These are phyloP conservation scores for Trypanosoma mega DNA, from an alignment of 208 protist genomes.

Conservation along the genomic window DNA sequence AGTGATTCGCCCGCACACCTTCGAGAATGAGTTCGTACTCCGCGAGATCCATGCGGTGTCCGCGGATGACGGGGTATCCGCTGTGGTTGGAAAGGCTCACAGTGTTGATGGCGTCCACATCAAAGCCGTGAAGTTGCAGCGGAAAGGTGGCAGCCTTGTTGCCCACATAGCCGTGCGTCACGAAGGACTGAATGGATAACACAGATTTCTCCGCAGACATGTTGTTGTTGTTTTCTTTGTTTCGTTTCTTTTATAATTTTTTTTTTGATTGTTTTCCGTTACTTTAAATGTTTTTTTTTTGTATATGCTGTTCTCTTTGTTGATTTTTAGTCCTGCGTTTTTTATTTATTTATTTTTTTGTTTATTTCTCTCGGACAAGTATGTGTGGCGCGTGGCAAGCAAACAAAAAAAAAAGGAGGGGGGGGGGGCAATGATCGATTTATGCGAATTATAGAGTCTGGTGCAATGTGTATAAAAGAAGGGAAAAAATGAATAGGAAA, in stretches of 20 bases:
- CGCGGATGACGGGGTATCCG: conserved; percentile 89
- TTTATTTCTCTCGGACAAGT: too few relatives aligned
- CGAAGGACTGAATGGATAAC: conserved; percentile 95
- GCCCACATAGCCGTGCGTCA: conserved; percentile 96
- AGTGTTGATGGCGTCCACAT: conserved; percentile 94
- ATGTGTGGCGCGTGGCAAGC: too few relatives aligned
- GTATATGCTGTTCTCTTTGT: too few relatives aligned
- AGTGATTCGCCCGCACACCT: conserved; percentile 84
- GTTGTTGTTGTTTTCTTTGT: not conserved
- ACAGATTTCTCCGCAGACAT: conserved; percentile 51
- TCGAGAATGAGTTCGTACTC: conserved; percentile 82
- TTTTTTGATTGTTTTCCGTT: not conserved
- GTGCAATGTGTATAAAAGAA: too few relatives aligned
- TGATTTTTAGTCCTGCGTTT: too few relatives aligned
- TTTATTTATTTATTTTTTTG: too few relatives aligned
- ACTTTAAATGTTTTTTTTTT: too few relatives aligned
- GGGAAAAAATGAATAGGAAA: too few relatives aligned
- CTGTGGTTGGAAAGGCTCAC: conserved; percentile 96
- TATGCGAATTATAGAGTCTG: too few relatives aligned
- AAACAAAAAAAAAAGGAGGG: too few relatives aligned
- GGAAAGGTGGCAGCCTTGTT: conserved; percentile 95
- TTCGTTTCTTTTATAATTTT: not conserved
- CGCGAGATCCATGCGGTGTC: conserved; percentile 79
- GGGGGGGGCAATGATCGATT: too few relatives aligned
- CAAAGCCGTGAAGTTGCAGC: conserved; percentile 93